A percentile compares a stretch with the other conserved stretches of the same genome.
Conservation (phyloP, 2,329 filamentous ascomycete species). For the Epichloe scottii region DNA sequence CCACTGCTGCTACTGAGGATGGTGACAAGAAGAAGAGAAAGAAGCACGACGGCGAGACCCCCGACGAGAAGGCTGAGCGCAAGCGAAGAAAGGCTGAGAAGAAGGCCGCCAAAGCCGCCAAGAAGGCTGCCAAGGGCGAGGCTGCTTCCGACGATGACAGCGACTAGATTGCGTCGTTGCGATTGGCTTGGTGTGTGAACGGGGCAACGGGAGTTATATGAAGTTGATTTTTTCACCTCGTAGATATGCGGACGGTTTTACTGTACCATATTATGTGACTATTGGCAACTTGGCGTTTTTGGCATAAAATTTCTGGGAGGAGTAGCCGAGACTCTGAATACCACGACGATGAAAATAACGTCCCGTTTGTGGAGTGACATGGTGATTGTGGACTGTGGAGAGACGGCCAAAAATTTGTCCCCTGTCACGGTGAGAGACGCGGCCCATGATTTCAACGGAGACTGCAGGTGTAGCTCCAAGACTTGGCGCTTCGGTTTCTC, state of each 20-base stretch:
- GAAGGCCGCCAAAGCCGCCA: conserved; percentile 44
- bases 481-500: no score
- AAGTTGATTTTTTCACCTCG: not conserved
- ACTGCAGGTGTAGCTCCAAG: no score
- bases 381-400: no score
- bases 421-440: no score
- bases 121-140: conserved; percentile 39
- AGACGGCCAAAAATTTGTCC: no score
- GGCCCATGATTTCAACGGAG: no score
- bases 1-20: conserved; percentile 31
- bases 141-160: conserved; percentile 34
- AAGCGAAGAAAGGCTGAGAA: conserved; percentile 49
- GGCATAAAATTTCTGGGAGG: conserved; percentile 9
- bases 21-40: conserved; percentile 58
- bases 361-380: no score
- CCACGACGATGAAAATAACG: not conserved
- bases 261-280: conserved; percentile 11
- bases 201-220: conserved; percentile 1
- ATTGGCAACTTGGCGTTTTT: conserved; percentile 13
- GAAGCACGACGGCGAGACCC: conserved; percentile 68
- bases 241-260: conserved; percentile 10
- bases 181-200: not conserved
- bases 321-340: conserved; percentile 4
- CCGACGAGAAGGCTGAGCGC: conserved; percentile 53
- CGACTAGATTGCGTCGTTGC: conserved; percentile 4